Conservation (phyloP, 2,329 filamentous ascomycete species). For the Monosporascus sp. region DNA sequence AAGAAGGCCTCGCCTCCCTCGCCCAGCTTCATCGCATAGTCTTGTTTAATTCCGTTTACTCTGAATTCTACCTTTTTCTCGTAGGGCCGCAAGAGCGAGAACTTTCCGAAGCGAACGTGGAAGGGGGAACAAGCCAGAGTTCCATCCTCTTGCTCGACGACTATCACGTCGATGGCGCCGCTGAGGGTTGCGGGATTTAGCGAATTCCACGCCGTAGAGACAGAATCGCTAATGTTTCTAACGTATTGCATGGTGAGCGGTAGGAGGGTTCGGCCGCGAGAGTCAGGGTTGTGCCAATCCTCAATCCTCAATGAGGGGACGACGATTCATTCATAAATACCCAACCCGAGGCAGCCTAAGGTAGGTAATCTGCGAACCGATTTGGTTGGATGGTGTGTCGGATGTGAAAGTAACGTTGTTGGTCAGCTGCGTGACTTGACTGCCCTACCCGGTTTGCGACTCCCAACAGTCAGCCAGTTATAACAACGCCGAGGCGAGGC, state of each 20-base stretch:
- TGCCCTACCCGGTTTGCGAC: no score
- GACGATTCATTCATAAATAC: no score
- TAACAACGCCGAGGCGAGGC: no score
- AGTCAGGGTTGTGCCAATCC: no score
- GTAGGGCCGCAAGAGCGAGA: slow-evolving; percentile 86
- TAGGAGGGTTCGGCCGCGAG: neutral
- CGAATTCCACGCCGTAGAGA: slow-evolving; percentile 98
- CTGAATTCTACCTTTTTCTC: slow-evolving; percentile 99
- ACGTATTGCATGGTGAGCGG: slow-evolving; percentile 83
- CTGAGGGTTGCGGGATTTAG: slow-evolving; percentile 97
- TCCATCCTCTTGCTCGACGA: slow-evolving; percentile 94
- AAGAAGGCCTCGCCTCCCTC: slow-evolving; percentile 98
- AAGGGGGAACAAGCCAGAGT: slow-evolving; percentile 88
- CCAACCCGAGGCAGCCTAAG: no score
- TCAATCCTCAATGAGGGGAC: no score
- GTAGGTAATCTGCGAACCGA: no score
- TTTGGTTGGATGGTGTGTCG: no score
- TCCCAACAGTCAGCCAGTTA: no score
- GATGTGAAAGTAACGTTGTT: no score
- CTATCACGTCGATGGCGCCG: slow-evolving; percentile 97
- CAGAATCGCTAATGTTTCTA: slow-evolving; percentile 86
- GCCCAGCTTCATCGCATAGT: slow-evolving; percentile 97
- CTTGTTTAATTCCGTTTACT: slow-evolving; percentile 86
- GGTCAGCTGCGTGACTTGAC: no score
- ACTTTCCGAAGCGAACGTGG: slow-evolving; percentile 98